Evolutionary conservation across 208 protist genomes (phyloP).

Genomic region (Eutreptiella sp.): DNA sequence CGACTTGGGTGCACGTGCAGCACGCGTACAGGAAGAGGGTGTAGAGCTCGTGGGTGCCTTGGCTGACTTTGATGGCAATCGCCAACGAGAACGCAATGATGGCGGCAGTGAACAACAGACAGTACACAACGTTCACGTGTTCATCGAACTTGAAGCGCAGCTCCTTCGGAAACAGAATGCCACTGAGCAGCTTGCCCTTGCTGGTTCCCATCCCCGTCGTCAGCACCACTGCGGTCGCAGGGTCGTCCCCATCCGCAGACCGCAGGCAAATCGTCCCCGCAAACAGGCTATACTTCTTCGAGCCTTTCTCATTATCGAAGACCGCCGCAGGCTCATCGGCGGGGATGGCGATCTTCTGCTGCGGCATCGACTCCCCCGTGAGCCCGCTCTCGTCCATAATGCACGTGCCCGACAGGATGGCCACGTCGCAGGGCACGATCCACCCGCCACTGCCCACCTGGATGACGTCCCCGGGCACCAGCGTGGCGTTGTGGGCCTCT

Average conservation of each 20-base stretch:
- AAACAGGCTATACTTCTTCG: constrained; percentile 22
- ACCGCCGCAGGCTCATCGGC: neutral
- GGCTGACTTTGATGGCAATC: too few relatives aligned
- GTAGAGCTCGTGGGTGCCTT: too few relatives aligned
- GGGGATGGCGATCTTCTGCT: constrained; percentile 39
- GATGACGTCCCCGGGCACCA: constrained; percentile 22
- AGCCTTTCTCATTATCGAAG: neutral
- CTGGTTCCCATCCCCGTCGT: constrained; percentile 47
- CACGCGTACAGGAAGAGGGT: too few relatives aligned
- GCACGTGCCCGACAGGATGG: constrained; percentile 34
- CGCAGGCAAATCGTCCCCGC: constrained; percentile 41
- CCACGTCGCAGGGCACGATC: constrained; percentile 44
- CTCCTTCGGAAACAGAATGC: constrained; percentile 46
- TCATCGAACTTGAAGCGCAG: constrained; percentile 50
- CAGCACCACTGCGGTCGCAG: constrained; percentile 16
- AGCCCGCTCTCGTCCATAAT: constrained; percentile 51
- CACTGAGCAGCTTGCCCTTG: constrained; percentile 43
- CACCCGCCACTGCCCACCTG: neutral
- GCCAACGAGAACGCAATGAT: too few relatives aligned
- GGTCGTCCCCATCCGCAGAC: neutral
- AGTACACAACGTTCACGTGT: too few relatives aligned
- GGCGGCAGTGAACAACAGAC: too few relatives aligned
- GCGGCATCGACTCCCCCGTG: constrained; percentile 50
- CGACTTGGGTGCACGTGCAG: too few relatives aligned
- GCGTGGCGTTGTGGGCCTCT: too few relatives aligned